Conservation (phyloP, 148 eudicot genomes). For the Chenopodium quinoa region DNA sequence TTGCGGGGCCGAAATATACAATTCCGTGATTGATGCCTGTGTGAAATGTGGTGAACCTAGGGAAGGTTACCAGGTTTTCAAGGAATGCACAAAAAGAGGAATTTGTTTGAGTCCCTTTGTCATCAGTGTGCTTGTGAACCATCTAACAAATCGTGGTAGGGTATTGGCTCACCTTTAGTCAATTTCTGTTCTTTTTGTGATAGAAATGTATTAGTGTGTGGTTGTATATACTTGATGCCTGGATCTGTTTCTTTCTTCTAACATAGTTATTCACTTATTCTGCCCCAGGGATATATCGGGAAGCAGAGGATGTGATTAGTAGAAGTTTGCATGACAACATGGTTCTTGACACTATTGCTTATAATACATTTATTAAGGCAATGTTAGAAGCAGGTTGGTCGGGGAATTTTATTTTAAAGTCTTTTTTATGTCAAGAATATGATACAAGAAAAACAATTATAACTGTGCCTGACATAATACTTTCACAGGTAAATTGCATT, state of each 20-base stretch:
- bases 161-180: conserved; percentile 7
- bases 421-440: background rate
- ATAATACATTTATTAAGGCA: conserved; percentile 83
- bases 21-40: conserved; percentile 56
- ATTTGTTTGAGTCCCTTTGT: conserved; percentile 57
- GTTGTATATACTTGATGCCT: background rate
- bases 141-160: conserved; percentile 57
- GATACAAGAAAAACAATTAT: background rate
- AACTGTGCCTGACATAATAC: conserved; percentile 14
- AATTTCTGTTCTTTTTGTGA: background rate
- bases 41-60: conserved; percentile 46
- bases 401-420: background rate
- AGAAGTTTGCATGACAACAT: conserved; percentile 43
- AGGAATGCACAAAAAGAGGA: conserved; percentile 43
- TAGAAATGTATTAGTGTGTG: background rate
- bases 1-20: conserved; percentile 40
- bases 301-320: conserved; percentile 59
- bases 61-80: conserved; percentile 59
- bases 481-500: conserved; percentile 64
- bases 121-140: conserved; percentile 75
- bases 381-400: conserved; percentile 81
- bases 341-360: conserved; percentile 80
- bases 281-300: conserved; percentile 56
- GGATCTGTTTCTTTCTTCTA: background rate
- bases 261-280: background rate